Evolutionary conservation across 2,329 filamentous ascomycete genomes (phyloP), one percentile per base, ranked within the genome.

Genomic region (Talaromyces sp.): DNA sequence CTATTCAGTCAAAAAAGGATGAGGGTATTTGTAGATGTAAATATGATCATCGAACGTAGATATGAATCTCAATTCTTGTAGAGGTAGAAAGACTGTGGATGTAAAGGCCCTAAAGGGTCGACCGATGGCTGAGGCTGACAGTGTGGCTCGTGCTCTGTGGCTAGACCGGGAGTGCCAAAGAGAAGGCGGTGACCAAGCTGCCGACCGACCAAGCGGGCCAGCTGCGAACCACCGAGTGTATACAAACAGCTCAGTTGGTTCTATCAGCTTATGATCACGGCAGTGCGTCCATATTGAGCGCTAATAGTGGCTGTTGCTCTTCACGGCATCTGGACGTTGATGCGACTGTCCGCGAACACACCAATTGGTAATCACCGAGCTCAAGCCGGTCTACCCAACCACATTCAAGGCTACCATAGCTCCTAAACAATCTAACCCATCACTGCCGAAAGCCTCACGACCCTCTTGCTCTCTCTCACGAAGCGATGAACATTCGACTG

Each of bases 401-500:
- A 35, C 28, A 33, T 48, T 33, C n/a, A 46, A 48, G 17, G 17
- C 9, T 35, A 33, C 43, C 9, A 46, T 46, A 46, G 43, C 43
- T 46, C n/a, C n/a, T 11, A 31, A 33, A 3, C n/a, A 31, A 33
- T 13, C 19, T 41, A 40, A 8, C 43, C 43, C 10, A 46, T 7
- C n/a, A 33, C n/a, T 19, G 25, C 10, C 45, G 43, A 11, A 22
- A 51, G 31, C 46, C 19, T 21, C 11, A 19, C 21, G 21, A 40
- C n/a, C 11, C 53, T 1, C 35, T 19, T 33, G 35, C 10, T n/a
- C 43, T 21, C 21, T 45, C 45, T 41, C 25, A 60, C 70, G 68
- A 74, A 81, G 81, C 77, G 70, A 84, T 84, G 81, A 75, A 73
- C 71, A 74, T 75, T 73, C 53, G 48, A 51, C 17, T 53, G 39